A percentile compares a stretch with the other conserved stretches of the same genome.
These are phyloP conservation scores for Elongisporangium prolatum DNA, from an alignment of 352 stramenopile genomes.

Conservation along the genomic window DNA sequence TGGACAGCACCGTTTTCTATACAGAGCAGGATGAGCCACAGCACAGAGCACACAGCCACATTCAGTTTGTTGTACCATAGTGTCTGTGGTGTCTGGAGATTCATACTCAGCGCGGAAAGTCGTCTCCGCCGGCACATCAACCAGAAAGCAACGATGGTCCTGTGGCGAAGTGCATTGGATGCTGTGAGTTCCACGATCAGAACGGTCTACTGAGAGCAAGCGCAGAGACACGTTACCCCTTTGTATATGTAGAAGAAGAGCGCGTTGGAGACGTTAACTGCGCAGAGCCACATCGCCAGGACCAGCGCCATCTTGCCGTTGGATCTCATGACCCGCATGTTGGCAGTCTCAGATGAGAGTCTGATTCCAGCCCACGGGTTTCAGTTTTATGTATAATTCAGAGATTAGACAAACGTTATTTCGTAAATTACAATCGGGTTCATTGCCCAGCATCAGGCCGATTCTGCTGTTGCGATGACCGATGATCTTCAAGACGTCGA, in stretches of 20 bases:
- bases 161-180: constrained; percentile 8
- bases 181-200: neutral
- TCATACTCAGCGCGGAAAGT: constrained; percentile 78
- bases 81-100: constrained; percentile 78
- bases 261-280: constrained; percentile 15
- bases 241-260: constrained; percentile 63
- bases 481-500: constrained; percentile 3
- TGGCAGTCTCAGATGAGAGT: neutral
- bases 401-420: neutral
- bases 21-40: neutral
- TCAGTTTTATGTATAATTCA: neutral
- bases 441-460: neutral
- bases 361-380: neutral
- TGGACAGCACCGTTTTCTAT: constrained; percentile 56
- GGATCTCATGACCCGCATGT: neutral
- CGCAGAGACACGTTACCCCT: constrained; percentile 20
- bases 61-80: constrained; percentile 31
- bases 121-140: constrained; percentile 72
- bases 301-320: neutral
- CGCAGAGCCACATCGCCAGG: constrained; percentile 21
- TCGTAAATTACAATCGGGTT: neutral
- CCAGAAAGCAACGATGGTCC: constrained; percentile 74
- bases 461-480: neutral
- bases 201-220: neutral
- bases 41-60: neutral